These are phyloP conservation scores for Xylaria sp. DNA, from an alignment of 2,329 filamentous ascomycete genomes.

Conservation along the genomic window DNA sequence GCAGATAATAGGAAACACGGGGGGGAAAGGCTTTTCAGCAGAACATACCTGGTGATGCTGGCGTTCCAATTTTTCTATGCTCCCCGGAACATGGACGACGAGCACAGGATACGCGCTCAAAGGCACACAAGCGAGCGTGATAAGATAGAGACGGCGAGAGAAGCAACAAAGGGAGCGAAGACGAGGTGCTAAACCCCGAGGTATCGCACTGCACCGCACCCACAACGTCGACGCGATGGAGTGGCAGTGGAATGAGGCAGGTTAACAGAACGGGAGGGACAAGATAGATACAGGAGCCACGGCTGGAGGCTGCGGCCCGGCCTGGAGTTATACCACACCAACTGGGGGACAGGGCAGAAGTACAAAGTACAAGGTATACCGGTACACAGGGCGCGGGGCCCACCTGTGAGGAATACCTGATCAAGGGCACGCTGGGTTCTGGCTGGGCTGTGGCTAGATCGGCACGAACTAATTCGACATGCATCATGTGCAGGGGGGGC, in stretches of 20 bases:
- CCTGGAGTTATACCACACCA: slow-evolving; percentile 28
- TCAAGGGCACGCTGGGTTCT: too few relatives aligned
- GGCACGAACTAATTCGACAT: slow-evolving; percentile 20
- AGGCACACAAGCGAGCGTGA: slow-evolving; percentile 12
- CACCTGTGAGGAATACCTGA: slow-evolving; percentile 23
- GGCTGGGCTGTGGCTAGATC: slow-evolving; percentile 28
- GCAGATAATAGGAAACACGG: not conserved
- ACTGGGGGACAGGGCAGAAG: slow-evolving; percentile 8
- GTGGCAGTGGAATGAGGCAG: slow-evolving; percentile 13
- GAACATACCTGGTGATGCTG: slow-evolving; percentile 19
- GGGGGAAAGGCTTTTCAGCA: not conserved
- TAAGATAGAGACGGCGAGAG: not conserved
- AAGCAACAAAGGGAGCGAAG: slow-evolving; percentile 7
- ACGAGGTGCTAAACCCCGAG: slow-evolving; percentile 15
- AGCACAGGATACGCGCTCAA: slow-evolving; percentile 2
- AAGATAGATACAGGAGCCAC: slow-evolving; percentile 18
- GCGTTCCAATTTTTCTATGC: slow-evolving; percentile 2
- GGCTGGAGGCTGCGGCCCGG: slow-evolving; percentile 29
- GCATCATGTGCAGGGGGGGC: slow-evolving; percentile 7
- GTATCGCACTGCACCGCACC: slow-evolving; percentile 25
- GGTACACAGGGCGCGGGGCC: slow-evolving; percentile 23
- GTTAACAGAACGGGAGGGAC: slow-evolving; percentile 19
- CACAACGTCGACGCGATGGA: slow-evolving; percentile 22
- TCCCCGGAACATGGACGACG: not conserved
- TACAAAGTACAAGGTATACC: not conserved